Evolutionary conservation across 1,139 yeast species (phyloP).

Genomic region (Suhomyces guaymorum): DNA sequence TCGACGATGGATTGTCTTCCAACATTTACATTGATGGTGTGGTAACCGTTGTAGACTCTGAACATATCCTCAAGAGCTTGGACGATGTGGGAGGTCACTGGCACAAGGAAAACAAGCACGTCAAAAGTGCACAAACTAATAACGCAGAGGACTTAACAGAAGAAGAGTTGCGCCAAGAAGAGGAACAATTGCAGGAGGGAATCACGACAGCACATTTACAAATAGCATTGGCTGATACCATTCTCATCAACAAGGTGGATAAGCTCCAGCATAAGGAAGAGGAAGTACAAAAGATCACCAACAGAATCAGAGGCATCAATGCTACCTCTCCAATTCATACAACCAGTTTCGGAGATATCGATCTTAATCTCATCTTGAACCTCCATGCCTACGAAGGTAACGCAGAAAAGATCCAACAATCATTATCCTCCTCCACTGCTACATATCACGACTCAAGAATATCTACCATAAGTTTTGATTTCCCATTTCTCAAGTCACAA

Average conservation of each 20-base stretch:
- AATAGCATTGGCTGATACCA: slow-evolving; percentile 83
- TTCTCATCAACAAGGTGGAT: slow-evolving; percentile 79
- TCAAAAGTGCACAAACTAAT: slow-evolving; percentile 23
- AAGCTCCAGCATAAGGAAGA: slow-evolving; percentile 26
- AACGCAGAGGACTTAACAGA: slow-evolving; percentile 26
- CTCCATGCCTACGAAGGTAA: slow-evolving; percentile 74
- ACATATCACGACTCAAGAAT: slow-evolving; percentile 55
- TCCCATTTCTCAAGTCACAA: slow-evolving; percentile 42
- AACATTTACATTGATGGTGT: slow-evolving; percentile 91
- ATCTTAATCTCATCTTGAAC: slow-evolving; percentile 61
- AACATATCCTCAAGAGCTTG: slow-evolving; percentile 63
- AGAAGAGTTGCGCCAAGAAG: slow-evolving; percentile 39
- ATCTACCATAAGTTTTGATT: slow-evolving; percentile 58
- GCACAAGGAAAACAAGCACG: slow-evolving; percentile 45
- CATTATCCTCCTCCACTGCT: slow-evolving; percentile 19
- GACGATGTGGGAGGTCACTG: slow-evolving; percentile 73
- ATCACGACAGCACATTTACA: slow-evolving; percentile 87
- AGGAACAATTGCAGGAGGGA: slow-evolving; percentile 39
- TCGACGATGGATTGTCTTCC: slow-evolving; percentile 84
- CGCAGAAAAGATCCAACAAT: slow-evolving; percentile 28
- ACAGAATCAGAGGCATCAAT: slow-evolving; percentile 60
- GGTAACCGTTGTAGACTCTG: slow-evolving; percentile 84
- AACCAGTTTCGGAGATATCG: slow-evolving; percentile 73
- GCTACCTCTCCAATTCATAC: slow-evolving; percentile 64
- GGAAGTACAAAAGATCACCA: slow-evolving; percentile 24